A percentile compares a stretch with the other conserved stretches of the same genome.
Evolutionary conservation across 208 protist species (phyloP).

Genomic region (Leishmania amazonensis): DNA sequence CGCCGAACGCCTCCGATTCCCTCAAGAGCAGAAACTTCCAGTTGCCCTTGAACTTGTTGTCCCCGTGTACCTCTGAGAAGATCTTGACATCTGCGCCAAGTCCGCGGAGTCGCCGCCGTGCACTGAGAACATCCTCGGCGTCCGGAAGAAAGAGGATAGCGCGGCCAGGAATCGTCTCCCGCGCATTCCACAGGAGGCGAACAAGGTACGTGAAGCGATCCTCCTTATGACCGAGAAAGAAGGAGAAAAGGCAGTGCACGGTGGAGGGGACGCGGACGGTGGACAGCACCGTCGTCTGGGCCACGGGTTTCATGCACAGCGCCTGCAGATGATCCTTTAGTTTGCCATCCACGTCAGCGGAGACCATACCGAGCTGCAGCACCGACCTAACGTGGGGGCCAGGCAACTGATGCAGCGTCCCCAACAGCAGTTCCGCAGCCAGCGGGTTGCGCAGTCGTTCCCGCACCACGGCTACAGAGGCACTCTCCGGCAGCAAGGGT

Average conservation of each 20-base stretch:
- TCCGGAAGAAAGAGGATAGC: conserved; percentile 68
- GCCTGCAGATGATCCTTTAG: conserved; percentile 78
- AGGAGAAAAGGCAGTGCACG: conserved; percentile 85
- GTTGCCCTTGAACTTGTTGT: conserved; percentile 44
- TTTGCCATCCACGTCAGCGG: conserved; percentile 61
- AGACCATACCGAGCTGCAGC: conserved; percentile 81
- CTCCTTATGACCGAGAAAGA: conserved; percentile 36
- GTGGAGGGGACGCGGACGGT: conserved; percentile 71
- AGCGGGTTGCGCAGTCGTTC: conserved; percentile 78
- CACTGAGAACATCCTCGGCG: conserved; percentile 55
- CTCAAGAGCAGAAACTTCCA: conserved; percentile 83
- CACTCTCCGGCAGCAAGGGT: conserved; percentile 53
- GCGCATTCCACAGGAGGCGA: conserved; percentile 66
- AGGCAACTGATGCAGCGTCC: conserved; percentile 82
- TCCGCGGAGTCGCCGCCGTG: conserved; percentile 54
- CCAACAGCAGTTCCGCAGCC: conserved; percentile 76
- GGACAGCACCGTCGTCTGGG: conserved; percentile 75
- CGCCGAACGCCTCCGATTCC: conserved; percentile 76
- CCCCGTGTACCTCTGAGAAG: conserved; percentile 76
- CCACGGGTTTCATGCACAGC: conserved; percentile 75
- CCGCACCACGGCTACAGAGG: conserved; percentile 42
- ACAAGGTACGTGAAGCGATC: conserved; percentile 53
- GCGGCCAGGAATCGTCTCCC: conserved; percentile 69
- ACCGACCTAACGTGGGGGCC: conserved; percentile 85
- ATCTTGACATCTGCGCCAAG: conserved; percentile 79